Percentiles rank a stretch among this genome's conserved stretches.
Evolutionary conservation across 2,329 filamentous ascomycete genomes (phyloP).

Genomic region (Phyllosticta citriasiana): DNA sequence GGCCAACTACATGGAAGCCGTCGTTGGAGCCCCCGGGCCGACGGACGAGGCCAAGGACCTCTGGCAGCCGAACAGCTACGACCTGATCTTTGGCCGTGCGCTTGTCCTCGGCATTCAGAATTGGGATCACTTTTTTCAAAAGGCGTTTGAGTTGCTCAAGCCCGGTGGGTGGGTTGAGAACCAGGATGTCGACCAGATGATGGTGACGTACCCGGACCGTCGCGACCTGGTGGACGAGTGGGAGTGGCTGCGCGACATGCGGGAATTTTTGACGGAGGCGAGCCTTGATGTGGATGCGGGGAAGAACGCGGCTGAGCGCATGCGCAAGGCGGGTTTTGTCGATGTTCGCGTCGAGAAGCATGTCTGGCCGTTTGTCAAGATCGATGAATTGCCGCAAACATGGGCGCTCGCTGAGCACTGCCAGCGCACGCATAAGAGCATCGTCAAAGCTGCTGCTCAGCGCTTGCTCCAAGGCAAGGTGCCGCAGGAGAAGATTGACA

Average conservation of each 20-base stretch:
- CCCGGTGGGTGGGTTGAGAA: slow-evolving; percentile 28
- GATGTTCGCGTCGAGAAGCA: not conserved
- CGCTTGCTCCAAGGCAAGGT: not conserved
- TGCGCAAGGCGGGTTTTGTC: not conserved
- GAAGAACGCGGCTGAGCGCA: not conserved
- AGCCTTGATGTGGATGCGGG: not conserved
- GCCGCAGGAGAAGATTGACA: not conserved
- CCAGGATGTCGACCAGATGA: slow-evolving; percentile 15
- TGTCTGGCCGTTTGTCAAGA: not conserved
- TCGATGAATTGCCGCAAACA: not conserved
- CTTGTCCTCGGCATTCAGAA: slow-evolving; percentile 22
- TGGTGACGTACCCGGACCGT: not conserved
- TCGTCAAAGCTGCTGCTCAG: not conserved
- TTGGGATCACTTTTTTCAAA: slow-evolving; percentile 21
- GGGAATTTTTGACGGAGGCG: not conserved
- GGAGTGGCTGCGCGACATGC: not conserved
- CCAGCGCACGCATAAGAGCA: not conserved
- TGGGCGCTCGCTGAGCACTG: not conserved
- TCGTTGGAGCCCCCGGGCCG: not conserved
- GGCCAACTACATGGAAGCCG: not conserved
- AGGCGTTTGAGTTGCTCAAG: slow-evolving; percentile 19
- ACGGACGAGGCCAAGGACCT: not conserved
- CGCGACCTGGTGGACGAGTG: not conserved
- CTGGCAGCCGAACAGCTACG: slow-evolving; percentile 29
- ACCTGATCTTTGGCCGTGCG: slow-evolving; percentile 25